Conservation (phyloP, 1,284 basidiomycete species). For the Tilletia setariae region DNA sequence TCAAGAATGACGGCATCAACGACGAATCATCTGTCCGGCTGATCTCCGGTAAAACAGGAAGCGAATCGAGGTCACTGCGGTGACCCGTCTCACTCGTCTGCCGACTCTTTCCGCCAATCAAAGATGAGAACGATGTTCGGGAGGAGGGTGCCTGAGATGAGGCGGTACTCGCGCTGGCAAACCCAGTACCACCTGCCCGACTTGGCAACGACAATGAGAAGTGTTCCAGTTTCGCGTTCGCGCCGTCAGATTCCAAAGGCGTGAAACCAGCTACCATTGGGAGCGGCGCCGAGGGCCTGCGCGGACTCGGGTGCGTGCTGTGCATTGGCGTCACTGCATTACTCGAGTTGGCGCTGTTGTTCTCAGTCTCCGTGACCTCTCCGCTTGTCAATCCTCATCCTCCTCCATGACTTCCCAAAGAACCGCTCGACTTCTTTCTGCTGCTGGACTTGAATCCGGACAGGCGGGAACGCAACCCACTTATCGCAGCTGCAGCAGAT, state of each 20-base stretch:
- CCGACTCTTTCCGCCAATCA: too few relatives aligned
- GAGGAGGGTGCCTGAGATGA: too few relatives aligned
- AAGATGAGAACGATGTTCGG: too few relatives aligned
- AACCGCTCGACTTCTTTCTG: neutral
- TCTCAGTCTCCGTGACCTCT: constrained; percentile 14
- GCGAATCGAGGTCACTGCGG: neutral
- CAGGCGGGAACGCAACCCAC: constrained; percentile 5
- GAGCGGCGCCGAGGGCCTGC: neutral
- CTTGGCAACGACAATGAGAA: too few relatives aligned
- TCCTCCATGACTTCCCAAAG: neutral
- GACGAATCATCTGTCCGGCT: neutral
- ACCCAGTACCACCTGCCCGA: too few relatives aligned
- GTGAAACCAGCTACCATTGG: neutral
- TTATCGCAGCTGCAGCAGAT: neutral
- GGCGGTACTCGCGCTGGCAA: too few relatives aligned
- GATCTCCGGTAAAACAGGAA: constrained; percentile 11
- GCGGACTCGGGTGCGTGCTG: constrained; percentile 2
- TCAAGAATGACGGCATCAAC: neutral
- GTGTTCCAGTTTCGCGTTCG: neutral
- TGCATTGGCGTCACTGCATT: neutral
- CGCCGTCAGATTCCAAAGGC: neutral
- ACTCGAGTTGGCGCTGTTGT: neutral
- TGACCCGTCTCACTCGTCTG: neutral
- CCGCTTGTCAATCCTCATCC: constrained; percentile 2
- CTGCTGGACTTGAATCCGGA: neutral